phyloP scores from a whole-genome alignment of 2,329 filamentous ascomycete genomes.

The Colletotrichum kahawae region DNA sequence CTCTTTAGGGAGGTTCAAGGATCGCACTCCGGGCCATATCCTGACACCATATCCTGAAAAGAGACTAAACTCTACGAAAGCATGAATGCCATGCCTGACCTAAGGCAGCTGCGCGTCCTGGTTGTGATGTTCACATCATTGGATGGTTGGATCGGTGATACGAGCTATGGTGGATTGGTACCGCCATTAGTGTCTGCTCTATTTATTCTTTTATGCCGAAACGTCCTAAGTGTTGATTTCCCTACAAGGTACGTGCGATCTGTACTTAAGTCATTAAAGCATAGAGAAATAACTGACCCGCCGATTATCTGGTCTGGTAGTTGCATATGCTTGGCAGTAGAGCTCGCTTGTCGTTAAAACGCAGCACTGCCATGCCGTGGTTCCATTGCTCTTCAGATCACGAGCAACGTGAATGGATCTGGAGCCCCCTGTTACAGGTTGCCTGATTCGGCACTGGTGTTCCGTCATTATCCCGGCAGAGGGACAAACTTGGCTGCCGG shows the following conservation, averaged over 20 bases:
- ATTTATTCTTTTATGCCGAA: neutral
- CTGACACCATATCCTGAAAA: neutral
- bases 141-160: neutral
- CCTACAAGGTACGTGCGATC: no score
- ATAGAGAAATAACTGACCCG: neutral
- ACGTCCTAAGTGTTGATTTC: no score
- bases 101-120: neutral
- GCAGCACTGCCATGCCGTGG: neutral
- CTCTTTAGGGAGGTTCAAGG: neutral
- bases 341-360: neutral
- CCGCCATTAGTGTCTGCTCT: neutral
- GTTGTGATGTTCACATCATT: neutral
- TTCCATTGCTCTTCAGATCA: neutral
- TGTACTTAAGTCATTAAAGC: neutral
- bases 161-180: neutral
- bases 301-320: neutral
- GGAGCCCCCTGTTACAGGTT: neutral
- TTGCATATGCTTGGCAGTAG: neutral
- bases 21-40: neutral
- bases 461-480: neutral
- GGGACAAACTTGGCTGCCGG: accelerated
- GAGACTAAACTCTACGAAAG: neutral
- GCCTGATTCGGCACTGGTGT: neutral
- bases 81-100: neutral
- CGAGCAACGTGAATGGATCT: neutral